phyloP scores from a whole-genome alignment of 2,329 filamentous ascomycete genomes.

The Dryadomyces quercivorus region DNA sequence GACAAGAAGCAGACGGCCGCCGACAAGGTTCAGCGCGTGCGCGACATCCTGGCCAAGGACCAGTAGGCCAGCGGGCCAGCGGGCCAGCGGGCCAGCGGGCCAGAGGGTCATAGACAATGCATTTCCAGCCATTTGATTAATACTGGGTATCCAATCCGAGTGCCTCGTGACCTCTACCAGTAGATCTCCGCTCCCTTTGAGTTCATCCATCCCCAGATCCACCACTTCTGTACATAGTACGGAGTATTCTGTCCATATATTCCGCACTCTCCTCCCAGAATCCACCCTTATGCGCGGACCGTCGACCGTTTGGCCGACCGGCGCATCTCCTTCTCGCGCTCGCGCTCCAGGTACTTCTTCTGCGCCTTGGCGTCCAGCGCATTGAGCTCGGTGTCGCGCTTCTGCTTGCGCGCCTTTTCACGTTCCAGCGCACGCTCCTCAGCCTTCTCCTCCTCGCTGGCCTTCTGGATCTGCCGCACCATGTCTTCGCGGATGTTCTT shows the following conservation, averaged over 20 bases:
- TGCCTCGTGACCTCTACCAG: no score
- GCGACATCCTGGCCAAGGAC: constrained; percentile 31
- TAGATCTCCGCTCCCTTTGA: no score
- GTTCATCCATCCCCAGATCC: not conserved
- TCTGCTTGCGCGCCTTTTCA: constrained; percentile 72
- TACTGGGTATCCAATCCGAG: no score
- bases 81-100: not conserved
- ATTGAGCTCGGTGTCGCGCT: constrained; percentile 73
- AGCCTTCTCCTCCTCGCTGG: constrained; percentile 67
- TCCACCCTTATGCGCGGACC: constrained; percentile 27
- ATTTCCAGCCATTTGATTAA: not conserved
- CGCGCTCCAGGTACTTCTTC: constrained; percentile 74
- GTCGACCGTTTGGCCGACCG: constrained; percentile 43
- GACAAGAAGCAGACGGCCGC: constrained; percentile 74
- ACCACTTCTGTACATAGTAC: no score
- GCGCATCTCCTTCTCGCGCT: constrained; percentile 60
- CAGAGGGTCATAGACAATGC: not conserved
- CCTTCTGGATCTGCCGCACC: constrained; percentile 65
- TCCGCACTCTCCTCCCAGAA: not conserved
- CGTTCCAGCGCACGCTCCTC: constrained; percentile 63
- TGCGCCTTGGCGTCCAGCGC: constrained; percentile 69
- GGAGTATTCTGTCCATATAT: no score
- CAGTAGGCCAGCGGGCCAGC: not conserved
- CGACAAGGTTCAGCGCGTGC: constrained; percentile 61
- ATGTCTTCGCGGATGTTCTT: constrained; percentile 68